Conservation (phyloP, 2,329 filamentous ascomycete genomes). For the Xylariaceae sp. region DNA sequence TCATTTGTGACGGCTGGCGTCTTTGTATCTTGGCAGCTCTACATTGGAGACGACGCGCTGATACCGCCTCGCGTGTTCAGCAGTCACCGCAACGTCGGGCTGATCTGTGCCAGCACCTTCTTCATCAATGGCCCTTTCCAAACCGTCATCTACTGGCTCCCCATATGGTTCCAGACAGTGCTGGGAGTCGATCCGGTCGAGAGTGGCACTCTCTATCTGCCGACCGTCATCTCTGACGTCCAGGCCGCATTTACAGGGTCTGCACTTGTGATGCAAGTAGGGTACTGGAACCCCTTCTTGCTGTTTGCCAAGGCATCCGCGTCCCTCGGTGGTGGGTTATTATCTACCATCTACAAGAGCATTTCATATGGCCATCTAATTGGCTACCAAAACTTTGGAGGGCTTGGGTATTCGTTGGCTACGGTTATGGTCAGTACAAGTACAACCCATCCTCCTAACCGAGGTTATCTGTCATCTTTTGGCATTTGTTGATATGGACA, state of each 20-base stretch:
- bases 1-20: slow-evolving; percentile 2
- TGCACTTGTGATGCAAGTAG: slow-evolving; percentile 7
- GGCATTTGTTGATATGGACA: neutral
- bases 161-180: slow-evolving; percentile 20
- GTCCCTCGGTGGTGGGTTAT: slow-evolving; percentile 11
- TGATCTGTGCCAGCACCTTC: slow-evolving; percentile 11
- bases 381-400: slow-evolving; percentile 21
- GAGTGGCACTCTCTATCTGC: slow-evolving; percentile 15
- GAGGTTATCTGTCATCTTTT: too few relatives aligned
- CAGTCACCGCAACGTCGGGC: slow-evolving; percentile 5
- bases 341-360: slow-evolving; percentile 15
- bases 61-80: slow-evolving; percentile 16
- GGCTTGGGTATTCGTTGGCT: slow-evolving; percentile 16
- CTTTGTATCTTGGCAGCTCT: slow-evolving; percentile 13
- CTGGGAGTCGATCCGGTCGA: slow-evolving; percentile 1
- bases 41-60: slow-evolving; percentile 8
- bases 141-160: slow-evolving; percentile 18
- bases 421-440: slow-evolving; percentile 11
- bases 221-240: slow-evolving; percentile 16
- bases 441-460: too few relatives aligned
- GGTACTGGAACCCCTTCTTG: slow-evolving; percentile 18
- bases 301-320: slow-evolving; percentile 12
- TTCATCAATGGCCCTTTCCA: slow-evolving; percentile 19
- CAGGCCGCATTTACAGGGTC: slow-evolving; percentile 14
- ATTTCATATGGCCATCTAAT: slow-evolving; percentile 13